phyloP scores from a whole-genome alignment of 495 filamentous ascomycete species.

The Massariosphaeria phaeospora region DNA sequence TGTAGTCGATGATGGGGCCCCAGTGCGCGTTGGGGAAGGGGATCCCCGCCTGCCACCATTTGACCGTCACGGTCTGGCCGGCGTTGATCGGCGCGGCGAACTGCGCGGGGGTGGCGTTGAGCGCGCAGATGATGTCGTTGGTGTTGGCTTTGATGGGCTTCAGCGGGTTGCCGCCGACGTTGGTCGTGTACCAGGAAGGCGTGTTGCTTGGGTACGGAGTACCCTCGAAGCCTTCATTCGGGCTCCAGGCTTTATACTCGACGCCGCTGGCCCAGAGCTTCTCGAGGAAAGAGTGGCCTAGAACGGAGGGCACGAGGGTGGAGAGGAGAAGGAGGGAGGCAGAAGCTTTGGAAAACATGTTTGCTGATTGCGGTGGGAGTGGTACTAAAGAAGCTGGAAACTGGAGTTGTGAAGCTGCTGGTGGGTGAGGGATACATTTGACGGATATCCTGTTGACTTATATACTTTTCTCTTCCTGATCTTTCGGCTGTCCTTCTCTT shows the following conservation, averaged over 20 bases:
- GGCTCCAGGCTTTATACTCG: slow-evolving; percentile 15
- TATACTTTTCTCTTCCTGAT: not conserved
- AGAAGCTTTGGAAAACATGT: not conserved
- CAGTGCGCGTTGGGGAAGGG: slow-evolving; percentile 61
- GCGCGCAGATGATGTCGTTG: slow-evolving; percentile 14
- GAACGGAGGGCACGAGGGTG: not conserved
- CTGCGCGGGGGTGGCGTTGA: not conserved
- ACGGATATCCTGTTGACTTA: not conserved
- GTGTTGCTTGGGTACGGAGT: slow-evolving; percentile 8
- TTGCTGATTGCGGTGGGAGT: not conserved
- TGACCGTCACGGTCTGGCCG: slow-evolving; percentile 1
- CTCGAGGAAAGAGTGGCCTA: slow-evolving; percentile 13
- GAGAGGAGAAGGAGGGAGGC: slow-evolving; percentile 8
- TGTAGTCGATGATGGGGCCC: slow-evolving; percentile 69
- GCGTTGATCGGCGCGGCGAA: not conserved
- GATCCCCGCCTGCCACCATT: slow-evolving; percentile 3
- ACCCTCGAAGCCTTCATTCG: not conserved
- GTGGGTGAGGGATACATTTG: not conserved
- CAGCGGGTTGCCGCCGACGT: slow-evolving; percentile 15
- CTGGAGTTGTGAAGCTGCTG: not conserved
- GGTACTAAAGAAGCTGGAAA: not conserved
- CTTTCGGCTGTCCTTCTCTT: not conserved
- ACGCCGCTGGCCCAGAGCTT: slow-evolving; percentile 17
- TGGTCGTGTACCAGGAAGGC: slow-evolving; percentile 19
- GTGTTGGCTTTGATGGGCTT: slow-evolving; percentile 5